phyloP scores from a whole-genome alignment of 805 yeast species.

The Metschnikowia reukaufii region DNA sequence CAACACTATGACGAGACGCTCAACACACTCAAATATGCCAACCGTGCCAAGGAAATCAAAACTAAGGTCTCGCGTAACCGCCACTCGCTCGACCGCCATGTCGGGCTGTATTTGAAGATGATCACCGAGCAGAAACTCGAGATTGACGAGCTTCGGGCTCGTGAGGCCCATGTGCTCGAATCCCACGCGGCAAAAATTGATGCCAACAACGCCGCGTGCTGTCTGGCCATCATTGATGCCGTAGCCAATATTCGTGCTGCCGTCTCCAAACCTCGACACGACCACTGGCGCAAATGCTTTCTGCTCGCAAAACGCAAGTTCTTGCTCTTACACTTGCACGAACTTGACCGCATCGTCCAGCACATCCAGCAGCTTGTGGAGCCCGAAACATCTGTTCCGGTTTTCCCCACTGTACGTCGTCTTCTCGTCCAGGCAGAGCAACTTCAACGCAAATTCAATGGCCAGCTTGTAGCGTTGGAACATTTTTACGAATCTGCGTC shows the following conservation, averaged over 20 bases:
- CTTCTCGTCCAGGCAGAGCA: conserved; percentile 24
- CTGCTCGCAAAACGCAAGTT: conserved; percentile 48
- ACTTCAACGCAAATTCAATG: conserved; percentile 34
- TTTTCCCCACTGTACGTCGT: conserved; percentile 3
- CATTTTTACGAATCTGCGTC: conserved; percentile 45
- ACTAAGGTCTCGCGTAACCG: conserved; percentile 75
- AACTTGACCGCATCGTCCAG: conserved; percentile 4
- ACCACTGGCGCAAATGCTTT: conserved; percentile 43
- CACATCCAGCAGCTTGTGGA: conserved; percentile 1
- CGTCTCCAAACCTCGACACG: conserved; percentile 44
- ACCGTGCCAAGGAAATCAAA: conserved; percentile 86
- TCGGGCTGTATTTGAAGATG: conserved; percentile 80
- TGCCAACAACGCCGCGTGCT: conserved; percentile 37
- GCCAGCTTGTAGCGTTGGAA: conserved; percentile 55
- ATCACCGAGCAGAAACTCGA: conserved; percentile 77
- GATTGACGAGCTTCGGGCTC: conserved; percentile 61
- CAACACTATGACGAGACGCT: conserved; percentile 90
- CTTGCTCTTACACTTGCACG: conserved; percentile 17
- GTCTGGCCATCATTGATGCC: conserved; percentile 40
- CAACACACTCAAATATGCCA: conserved; percentile 87
- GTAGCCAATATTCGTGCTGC: conserved; percentile 43
- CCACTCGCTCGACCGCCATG: conserved; percentile 76
- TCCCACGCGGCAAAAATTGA: conserved; percentile 36
- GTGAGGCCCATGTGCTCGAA: conserved; percentile 49
- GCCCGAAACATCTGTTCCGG: neutral